phyloP scores from a whole-genome alignment of 129 eudicot species.

The Flaveria brownii region DNA sequence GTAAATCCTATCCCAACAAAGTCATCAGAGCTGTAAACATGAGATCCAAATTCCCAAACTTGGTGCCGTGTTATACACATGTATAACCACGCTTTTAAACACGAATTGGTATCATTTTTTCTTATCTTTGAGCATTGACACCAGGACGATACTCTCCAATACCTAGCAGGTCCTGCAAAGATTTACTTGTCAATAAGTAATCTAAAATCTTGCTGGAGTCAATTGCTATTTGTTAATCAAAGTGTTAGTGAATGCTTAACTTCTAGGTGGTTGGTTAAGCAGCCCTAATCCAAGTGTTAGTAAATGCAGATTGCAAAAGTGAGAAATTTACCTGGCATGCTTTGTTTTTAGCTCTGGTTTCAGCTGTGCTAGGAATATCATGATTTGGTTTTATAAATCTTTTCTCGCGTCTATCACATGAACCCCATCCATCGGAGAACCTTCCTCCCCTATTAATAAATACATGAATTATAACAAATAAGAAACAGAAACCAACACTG shows the following conservation, averaged over 20 bases:
- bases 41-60: conserved; percentile 6
- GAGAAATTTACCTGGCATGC: conserved; percentile 83
- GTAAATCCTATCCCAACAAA: neutral
- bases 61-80: conserved; percentile 2
- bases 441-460: conserved; percentile 74
- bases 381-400: conserved; percentile 84
- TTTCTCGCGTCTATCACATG: conserved; percentile 95
- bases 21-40: conserved; percentile 2
- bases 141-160: conserved; percentile 88
- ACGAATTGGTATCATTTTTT: neutral
- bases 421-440: conserved; percentile 99
- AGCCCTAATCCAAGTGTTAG: neutral
- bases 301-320: too few species aligned
- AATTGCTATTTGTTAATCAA: conserved; percentile 3
- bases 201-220: neutral
- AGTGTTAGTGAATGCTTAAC: neutral
- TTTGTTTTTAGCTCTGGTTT: conserved; percentile 96
- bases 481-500: conserved; percentile 10
- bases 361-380: conserved; percentile 98
- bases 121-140: conserved; percentile 44
- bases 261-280: neutral
- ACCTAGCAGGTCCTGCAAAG: conserved; percentile 80
- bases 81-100: neutral
- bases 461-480: conserved; percentile 5
- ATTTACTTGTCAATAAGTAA: conserved; percentile 15